Percentiles rank a stretch among this genome's conserved stretches.
phyloP scores from a whole-genome alignment of 1,284 basidiomycete genomes.

The Pseudozyma pruni region DNA sequence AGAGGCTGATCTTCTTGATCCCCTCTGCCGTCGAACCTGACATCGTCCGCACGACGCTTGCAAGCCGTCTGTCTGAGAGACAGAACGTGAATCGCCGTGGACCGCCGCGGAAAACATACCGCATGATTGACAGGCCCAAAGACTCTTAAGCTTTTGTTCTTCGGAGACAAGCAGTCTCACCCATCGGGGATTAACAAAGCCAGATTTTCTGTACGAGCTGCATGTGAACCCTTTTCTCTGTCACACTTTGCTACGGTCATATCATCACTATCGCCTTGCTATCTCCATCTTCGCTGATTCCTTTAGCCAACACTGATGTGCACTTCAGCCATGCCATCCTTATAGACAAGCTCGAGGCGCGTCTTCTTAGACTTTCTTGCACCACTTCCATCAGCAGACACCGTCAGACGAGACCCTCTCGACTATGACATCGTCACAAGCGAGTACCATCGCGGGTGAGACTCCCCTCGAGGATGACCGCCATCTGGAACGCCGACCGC shows the following conservation, averaged over 20 bases:
- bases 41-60: too few relatives aligned
- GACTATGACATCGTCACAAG: constrained; percentile 1
- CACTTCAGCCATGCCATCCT: not conserved
- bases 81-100: too few relatives aligned
- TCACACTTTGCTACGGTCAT: not conserved
- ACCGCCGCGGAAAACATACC: too few relatives aligned
- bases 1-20: not conserved
- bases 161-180: constrained; percentile 16
- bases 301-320: not conserved
- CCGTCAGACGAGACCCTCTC: too few relatives aligned
- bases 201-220: not conserved
- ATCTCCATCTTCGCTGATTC: not conserved
- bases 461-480: not conserved
- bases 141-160: not conserved
- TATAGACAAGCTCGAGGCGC: not conserved
- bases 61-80: too few relatives aligned
- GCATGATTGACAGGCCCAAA: too few relatives aligned
- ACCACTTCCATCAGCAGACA: not conserved
- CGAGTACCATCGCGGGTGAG: constrained; percentile 5
- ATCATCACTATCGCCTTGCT: not conserved
- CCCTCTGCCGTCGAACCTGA: too few relatives aligned
- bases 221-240: not conserved
- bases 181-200: constrained; percentile 19
- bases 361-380: constrained; percentile 1
- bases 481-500: not conserved